Evolutionary conservation across 1,139 yeast species (phyloP).

Genomic region (Yamadazyma diddensiae): DNA sequence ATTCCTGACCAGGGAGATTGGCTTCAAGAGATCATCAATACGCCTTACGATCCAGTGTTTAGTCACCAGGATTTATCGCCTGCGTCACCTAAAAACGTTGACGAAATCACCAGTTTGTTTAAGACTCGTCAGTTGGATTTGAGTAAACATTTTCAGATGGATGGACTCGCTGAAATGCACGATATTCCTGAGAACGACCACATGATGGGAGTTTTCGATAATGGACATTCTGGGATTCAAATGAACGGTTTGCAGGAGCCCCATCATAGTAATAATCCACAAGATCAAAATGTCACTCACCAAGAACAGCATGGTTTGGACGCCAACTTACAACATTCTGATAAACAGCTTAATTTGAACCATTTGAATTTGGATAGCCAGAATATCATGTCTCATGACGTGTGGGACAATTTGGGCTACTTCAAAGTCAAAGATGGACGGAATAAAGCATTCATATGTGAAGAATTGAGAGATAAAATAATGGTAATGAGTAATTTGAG

Average conservation of each 20-base stretch:
- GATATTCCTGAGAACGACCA: conserved; percentile 1
- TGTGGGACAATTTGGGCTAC: conserved; percentile 4
- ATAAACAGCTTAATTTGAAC: neutral
- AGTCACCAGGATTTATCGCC: conserved; percentile 7
- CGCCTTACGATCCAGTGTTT: conserved; percentile 48
- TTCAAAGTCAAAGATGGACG: conserved; percentile 1
- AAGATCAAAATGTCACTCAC: neutral
- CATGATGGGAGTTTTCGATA: conserved; percentile 1
- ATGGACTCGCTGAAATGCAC: conserved; percentile 2
- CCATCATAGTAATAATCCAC: neutral
- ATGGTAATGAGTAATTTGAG: conserved; percentile 48
- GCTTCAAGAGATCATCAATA: conserved; percentile 64
- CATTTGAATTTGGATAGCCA: conserved; percentile 1
- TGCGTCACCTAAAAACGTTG: conserved; percentile 34
- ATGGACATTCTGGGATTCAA: neutral
- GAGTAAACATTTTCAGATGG: conserved; percentile 33
- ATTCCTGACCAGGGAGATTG: conserved; percentile 47
- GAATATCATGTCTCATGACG: conserved; percentile 1
- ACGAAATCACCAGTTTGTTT: conserved; percentile 50
- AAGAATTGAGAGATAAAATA: conserved; percentile 52
- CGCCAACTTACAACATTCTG: neutral
- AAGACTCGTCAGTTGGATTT: conserved; percentile 61
- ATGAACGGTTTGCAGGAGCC: too few relatives aligned
- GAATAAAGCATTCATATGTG: conserved; percentile 22
- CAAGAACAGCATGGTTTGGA: neutral